Percentiles rank a stretch among this genome's conserved stretches.
Conservation (phyloP, 2,329 filamentous ascomycete genomes). For the Alternaria arborescens region DNA sequence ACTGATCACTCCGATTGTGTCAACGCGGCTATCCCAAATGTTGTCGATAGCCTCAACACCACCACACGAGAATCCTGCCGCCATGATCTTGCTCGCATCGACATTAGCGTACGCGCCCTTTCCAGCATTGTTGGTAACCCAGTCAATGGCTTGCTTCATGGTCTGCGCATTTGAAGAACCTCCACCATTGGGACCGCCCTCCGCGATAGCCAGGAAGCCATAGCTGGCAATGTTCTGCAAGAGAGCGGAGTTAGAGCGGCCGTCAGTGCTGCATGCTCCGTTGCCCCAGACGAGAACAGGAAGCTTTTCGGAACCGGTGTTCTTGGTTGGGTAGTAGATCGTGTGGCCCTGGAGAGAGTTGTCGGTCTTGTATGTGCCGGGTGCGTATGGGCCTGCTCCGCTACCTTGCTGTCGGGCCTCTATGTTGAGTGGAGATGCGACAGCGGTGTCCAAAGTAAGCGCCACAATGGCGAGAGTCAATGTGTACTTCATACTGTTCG, state of each 20-base stretch:
- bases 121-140: slow-evolving; percentile 13
- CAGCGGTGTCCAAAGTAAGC: too few relatives aligned
- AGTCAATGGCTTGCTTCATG: too few relatives aligned
- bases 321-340: slow-evolving; percentile 24
- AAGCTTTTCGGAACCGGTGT: background rate
- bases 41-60: slow-evolving; percentile 27
- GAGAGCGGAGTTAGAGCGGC: too few relatives aligned
- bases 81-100: slow-evolving; percentile 27
- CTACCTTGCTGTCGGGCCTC: slow-evolving; percentile 10
- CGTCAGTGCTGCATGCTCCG: too few relatives aligned
- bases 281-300: too few relatives aligned
- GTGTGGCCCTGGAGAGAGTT: slow-evolving; percentile 22
- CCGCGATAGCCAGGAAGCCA: too few relatives aligned
- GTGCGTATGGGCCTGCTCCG: slow-evolving; percentile 7
- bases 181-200: too few relatives aligned
- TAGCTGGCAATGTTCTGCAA: too few relatives aligned
- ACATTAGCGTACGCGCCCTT: slow-evolving; percentile 29
- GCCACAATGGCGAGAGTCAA: too few relatives aligned
- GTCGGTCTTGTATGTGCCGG: slow-evolving; percentile 17
- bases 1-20: too few relatives aligned
- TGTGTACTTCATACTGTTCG: too few relatives aligned
- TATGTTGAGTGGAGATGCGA: slow-evolving; percentile 1
- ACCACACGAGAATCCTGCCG: slow-evolving; percentile 27
- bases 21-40: slow-evolving; percentile 8
- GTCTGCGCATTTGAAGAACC: too few relatives aligned